A percentile compares a stretch with the other conserved stretches of the same genome.
Conservation (phyloP, 768 basidiomycete species). For the Trametes maxima region DNA sequence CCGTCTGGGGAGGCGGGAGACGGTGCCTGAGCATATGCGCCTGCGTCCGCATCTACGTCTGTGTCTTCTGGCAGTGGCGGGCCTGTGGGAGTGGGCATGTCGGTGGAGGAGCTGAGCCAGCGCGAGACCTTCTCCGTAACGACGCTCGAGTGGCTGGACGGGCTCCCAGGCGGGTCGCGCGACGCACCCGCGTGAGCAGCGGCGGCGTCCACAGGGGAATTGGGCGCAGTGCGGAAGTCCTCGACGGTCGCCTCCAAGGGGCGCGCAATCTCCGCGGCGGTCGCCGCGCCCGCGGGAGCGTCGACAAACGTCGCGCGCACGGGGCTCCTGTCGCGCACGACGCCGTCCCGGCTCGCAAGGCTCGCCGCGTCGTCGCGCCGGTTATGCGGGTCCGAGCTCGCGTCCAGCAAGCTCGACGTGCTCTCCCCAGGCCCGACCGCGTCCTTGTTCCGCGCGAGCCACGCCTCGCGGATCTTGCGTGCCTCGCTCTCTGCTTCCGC, state of each 20-base stretch:
- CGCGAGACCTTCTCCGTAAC: conserved; percentile 21
- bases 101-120: conserved; percentile 17
- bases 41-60: not conserved
- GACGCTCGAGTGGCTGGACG: conserved; percentile 16
- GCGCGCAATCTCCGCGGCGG: not conserved
- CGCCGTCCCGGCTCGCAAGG: conserved; percentile 13
- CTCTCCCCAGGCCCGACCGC: not conserved
- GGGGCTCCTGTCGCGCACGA: conserved; percentile 4
- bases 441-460: conserved; percentile 20
- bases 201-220: not conserved
- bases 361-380: conserved; percentile 1
- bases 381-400: no score
- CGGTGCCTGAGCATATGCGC: not conserved
- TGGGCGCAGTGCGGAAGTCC: conserved; percentile 9
- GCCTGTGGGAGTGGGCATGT: not conserved
- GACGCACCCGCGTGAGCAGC: not conserved
- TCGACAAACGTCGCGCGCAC: conserved; percentile 7
- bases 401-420: not conserved
- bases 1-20: conserved; percentile 6
- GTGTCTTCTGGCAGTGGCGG: not conserved
- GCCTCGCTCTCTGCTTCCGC: conserved; percentile 20
- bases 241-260: conserved; percentile 1
- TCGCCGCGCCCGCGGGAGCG: not conserved
- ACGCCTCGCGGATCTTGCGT: conserved; percentile 22
- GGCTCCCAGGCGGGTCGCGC: not conserved